phyloP scores from a whole-genome alignment of 2,329 filamentous ascomycete genomes.

The Botrytis squamosa region DNA sequence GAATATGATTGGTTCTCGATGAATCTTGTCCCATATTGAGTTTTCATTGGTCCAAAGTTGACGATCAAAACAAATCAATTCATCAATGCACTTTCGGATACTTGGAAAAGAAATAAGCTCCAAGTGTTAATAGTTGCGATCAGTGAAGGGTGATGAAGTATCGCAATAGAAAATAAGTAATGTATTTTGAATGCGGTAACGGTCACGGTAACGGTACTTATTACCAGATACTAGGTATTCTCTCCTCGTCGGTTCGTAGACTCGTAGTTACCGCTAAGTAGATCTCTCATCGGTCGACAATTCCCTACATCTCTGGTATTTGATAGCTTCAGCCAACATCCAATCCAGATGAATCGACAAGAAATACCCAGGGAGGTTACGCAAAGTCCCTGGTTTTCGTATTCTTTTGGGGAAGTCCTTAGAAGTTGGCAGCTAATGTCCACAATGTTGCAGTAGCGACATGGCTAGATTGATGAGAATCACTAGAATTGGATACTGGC shows the following conservation, averaged over 20 bases:
- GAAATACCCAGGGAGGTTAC: too few relatives aligned
- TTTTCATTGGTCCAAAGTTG: not conserved
- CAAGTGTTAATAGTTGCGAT: not conserved
- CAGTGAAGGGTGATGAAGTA: not conserved
- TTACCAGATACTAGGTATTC: too few relatives aligned
- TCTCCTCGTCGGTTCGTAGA: too few relatives aligned
- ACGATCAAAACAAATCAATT: not conserved
- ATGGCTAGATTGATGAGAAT: not conserved
- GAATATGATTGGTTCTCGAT: not conserved
- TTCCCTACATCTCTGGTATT: too few relatives aligned
- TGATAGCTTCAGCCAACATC: too few relatives aligned
- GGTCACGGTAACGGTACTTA: too few relatives aligned
- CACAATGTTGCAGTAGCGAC: slow-evolving; percentile 6
- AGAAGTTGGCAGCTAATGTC: not conserved
- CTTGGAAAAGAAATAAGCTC: not conserved
- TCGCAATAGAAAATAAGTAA: too few relatives aligned
- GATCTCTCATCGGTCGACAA: too few relatives aligned
- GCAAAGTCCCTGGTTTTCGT: not conserved
- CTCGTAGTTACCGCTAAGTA: too few relatives aligned
- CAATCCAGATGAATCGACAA: too few relatives aligned
- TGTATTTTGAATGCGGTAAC: too few relatives aligned
- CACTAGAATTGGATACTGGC: not conserved
- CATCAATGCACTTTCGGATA: not conserved
- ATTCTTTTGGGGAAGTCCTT: too few relatives aligned
- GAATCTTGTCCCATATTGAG: not conserved